These are phyloP conservation scores for Huntiella omanensis DNA, from an alignment of 2,329 filamentous ascomycete species.

Conservation along the genomic window DNA sequence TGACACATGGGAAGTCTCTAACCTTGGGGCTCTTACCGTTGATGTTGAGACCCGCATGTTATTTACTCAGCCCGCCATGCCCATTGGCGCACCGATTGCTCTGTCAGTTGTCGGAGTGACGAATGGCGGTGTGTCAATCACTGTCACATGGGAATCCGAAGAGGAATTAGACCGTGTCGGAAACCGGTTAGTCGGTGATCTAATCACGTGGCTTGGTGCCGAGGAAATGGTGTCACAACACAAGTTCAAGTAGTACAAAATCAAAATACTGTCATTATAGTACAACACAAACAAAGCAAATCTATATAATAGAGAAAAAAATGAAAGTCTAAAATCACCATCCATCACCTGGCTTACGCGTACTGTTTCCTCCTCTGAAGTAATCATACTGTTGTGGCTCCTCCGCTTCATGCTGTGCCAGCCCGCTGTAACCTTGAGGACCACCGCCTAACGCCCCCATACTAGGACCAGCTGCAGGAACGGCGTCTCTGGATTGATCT, in stretches of 20 bases:
- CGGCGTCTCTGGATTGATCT: constrained; percentile 9
- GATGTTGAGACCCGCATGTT: constrained; percentile 19
- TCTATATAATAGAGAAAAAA: background rate
- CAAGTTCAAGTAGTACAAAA: background rate
- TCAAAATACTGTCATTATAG: background rate
- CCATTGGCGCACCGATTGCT: constrained; percentile 24
- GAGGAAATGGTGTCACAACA: background rate
- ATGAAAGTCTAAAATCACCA: constrained; percentile 17
- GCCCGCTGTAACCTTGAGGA: constrained; percentile 37
- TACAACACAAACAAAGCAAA: constrained; percentile 3
- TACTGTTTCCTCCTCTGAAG: constrained; percentile 25
- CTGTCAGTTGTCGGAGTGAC: constrained; percentile 29
- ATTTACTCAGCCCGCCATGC: constrained; percentile 30
- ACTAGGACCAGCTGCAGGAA: constrained; percentile 21
- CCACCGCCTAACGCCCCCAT: constrained; percentile 36
- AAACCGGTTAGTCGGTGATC: background rate
- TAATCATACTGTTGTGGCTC: constrained; percentile 38
- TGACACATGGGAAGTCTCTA: constrained; percentile 33
- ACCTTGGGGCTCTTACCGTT: constrained; percentile 26
- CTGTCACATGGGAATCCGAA: constrained; percentile 26
- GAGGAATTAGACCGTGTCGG: background rate
- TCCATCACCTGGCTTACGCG: constrained; percentile 21
- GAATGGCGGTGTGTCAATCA: constrained; percentile 22
- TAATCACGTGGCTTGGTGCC: background rate
- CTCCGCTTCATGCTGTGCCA: constrained; percentile 34